These are phyloP conservation scores for Ceratobasidium sp. DNA, from an alignment of 1,284 basidiomycete genomes.

Conservation along the genomic window DNA sequence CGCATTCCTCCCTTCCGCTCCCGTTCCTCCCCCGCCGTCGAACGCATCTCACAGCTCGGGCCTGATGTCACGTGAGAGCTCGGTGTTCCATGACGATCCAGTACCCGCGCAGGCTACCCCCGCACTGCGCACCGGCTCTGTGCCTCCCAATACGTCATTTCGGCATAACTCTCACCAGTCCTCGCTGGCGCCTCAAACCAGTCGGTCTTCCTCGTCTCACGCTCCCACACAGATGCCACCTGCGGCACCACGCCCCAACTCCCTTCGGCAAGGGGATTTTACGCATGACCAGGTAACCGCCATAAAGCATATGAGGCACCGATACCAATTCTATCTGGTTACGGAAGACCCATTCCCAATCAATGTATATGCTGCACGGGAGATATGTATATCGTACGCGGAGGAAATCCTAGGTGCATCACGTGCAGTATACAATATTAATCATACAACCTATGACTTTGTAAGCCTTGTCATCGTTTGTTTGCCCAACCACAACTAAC, in stretches of 20 bases:
- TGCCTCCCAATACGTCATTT: background rate
- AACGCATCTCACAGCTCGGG: too few relatives aligned
- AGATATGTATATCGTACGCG: background rate
- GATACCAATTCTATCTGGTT: background rate
- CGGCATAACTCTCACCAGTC: background rate
- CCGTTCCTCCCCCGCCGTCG: background rate
- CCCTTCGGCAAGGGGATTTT: background rate
- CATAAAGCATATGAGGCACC: background rate
- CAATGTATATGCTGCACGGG: background rate
- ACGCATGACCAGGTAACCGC: background rate
- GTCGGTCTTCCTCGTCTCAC: background rate
- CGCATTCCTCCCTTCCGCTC: background rate
- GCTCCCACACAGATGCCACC: too few relatives aligned
- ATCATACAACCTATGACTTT: background rate
- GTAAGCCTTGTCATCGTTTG: background rate
- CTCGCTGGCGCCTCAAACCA: background rate
- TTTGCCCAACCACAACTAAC: background rate
- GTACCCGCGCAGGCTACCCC: background rate
- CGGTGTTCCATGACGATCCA: background rate
- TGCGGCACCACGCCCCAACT: background rate
- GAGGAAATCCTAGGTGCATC: background rate
- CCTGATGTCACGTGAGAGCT: background rate
- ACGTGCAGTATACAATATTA: background rate
- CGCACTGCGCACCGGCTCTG: background rate
- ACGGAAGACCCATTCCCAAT: slow-evolving; percentile 5